Evolutionary conservation across 352 stramenopile genomes (phyloP), one percentile per base, ranked within the genome.

Genomic region (Phytophthora niederhauseri): DNA sequence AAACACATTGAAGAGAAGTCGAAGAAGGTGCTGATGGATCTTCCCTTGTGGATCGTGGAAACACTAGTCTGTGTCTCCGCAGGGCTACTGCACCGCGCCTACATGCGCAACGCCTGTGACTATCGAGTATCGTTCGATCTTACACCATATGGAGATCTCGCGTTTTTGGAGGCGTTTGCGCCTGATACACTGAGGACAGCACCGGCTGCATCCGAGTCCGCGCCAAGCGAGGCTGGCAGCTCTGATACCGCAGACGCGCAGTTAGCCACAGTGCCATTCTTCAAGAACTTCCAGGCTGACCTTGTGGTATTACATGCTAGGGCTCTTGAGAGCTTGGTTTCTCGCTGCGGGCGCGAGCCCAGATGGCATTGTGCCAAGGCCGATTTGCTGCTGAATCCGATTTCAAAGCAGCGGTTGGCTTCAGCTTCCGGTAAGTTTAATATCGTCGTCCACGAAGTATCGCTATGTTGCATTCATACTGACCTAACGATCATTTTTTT

Each of bases 61-160:
- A 85, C 82, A 15, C 59, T 94, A 14, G 80, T 92, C 2, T 89
- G 81, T 43, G 77, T 92, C 61, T 81, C 74, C 2, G 86, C 86
- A 6, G 88, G 88, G 1, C 62, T 95, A 8, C 30, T 77, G 11
- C 85, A 93, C 58, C 88, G 85, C 45, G 84, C 84, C 11, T 83
- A 84, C 61, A 90, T 91, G 72, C 76, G 83, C 31, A 93, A 92
- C 57, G 69, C 87, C 24, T 91, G 85, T 63, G 85, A 93, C 57
- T 91, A 92, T 48, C 88, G 86, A 60, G 77, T 93, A 31, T 89
- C 85, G 41, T 95, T 93, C 36, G 88, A 94, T 61, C 68, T 95
- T 50, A 92, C 77, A 56, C 88, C 88, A 6, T 95, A 94, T 57
- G 86, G 88, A 3, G 88, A 95, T 41, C 53, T 95, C 49, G 88